Evolutionary conservation across 306 rosid species (phyloP).

Genomic region (Arachis hypogaea): DNA sequence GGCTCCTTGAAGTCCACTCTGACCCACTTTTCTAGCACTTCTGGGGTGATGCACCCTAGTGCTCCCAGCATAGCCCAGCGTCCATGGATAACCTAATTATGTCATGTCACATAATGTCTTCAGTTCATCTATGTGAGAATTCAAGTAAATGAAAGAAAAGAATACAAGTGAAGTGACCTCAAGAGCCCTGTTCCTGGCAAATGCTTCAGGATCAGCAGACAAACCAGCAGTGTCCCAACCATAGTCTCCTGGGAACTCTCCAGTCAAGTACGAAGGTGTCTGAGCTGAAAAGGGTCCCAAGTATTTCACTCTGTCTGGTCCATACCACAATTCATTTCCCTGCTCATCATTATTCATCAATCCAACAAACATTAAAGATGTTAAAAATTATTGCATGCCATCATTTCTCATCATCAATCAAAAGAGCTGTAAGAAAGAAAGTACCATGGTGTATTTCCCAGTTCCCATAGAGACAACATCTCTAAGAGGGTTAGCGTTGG

Average conservation of each 20-base stretch:
- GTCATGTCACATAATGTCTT: neutral
- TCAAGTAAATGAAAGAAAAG: too few relatives aligned
- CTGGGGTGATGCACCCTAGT: conserved; percentile 91
- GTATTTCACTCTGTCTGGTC: conserved; percentile 87
- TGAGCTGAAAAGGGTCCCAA: conserved; percentile 93
- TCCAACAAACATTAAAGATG: neutral
- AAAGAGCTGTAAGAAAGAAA: too few relatives aligned
- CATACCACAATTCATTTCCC: conserved; percentile 87
- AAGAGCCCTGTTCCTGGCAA: conserved; percentile 91
- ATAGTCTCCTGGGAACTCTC: conserved; percentile 88
- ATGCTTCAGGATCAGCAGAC: conserved; percentile 93
- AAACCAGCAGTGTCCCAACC: conserved; percentile 93
- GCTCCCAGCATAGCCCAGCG: conserved; percentile 97
- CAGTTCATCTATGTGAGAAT: too few relatives aligned
- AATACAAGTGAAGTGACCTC: conserved; percentile 49
- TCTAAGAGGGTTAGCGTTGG: conserved; percentile 59
- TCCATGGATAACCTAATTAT: conserved; percentile 73
- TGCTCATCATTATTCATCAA: too few relatives aligned
- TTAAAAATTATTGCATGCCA: too few relatives aligned
- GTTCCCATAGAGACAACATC: conserved; percentile 81
- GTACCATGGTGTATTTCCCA: conserved; percentile 81
- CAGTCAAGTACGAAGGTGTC: conserved; percentile 80
- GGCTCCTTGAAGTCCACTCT: conserved; percentile 87
- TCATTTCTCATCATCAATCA: too few relatives aligned
- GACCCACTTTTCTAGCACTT: conserved; percentile 70